A percentile compares a stretch with the other conserved stretches of the same genome.
Evolutionary conservation across 305 asterid genomes (phyloP).

Genomic region (Stenogyne calaminthoides): DNA sequence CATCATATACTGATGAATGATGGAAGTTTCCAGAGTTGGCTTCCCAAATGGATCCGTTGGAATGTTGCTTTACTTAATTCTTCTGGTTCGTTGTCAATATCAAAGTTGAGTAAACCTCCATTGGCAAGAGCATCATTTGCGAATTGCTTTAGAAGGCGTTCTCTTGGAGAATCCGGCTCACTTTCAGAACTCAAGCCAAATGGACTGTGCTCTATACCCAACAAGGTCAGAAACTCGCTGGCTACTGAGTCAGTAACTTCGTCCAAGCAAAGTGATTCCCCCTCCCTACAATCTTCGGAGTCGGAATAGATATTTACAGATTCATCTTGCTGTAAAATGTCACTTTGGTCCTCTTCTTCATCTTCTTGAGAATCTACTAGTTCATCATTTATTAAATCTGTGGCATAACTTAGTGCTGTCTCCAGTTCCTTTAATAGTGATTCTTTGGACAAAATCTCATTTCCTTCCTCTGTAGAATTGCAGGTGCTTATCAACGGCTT

Average conservation of each 20-base stretch:
- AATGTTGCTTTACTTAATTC: slow-evolving; percentile 31
- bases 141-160: slow-evolving; percentile 78
- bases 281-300: slow-evolving; percentile 39
- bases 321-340: slow-evolving; percentile 39
- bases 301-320: slow-evolving; percentile 37
- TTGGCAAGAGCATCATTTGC: slow-evolving; percentile 76
- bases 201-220: slow-evolving; percentile 83
- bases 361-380: slow-evolving; percentile 58
- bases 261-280: slow-evolving; percentile 61
- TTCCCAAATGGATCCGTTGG: slow-evolving; percentile 49
- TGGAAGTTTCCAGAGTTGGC: slow-evolving; percentile 42
- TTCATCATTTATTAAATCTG: slow-evolving; percentile 57
- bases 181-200: slow-evolving; percentile 81
- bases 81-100: slow-evolving; percentile 44
- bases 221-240: slow-evolving; percentile 77
- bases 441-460: slow-evolving; percentile 47
- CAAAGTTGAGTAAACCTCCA: slow-evolving; percentile 71
- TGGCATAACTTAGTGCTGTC: slow-evolving; percentile 55
- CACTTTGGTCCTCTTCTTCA: slow-evolving; percentile 53
- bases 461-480: slow-evolving; percentile 37
- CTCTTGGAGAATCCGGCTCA: slow-evolving; percentile 96
- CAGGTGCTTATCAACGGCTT: slow-evolving; percentile 39
- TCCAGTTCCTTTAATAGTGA: slow-evolving; percentile 71
- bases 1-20: slow-evolving; percentile 40
- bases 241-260: slow-evolving; percentile 66